Evolutionary conservation across 1,284 basidiomycete genomes (phyloP).

Genomic region (Puccinia coronata): DNA sequence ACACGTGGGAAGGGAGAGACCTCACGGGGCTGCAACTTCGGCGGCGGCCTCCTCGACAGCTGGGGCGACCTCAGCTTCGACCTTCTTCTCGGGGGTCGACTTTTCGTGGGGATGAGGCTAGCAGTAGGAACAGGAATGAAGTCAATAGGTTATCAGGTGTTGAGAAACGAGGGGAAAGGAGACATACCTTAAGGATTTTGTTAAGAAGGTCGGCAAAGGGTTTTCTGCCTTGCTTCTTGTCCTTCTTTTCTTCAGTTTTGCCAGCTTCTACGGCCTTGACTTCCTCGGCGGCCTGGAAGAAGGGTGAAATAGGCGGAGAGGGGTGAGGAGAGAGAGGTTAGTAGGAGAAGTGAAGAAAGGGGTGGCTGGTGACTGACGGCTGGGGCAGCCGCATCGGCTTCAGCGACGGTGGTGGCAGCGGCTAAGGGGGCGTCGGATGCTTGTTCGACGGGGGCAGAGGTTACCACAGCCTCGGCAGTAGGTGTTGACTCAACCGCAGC

Average conservation of each 20-base stretch:
- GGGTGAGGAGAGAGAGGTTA: neutral
- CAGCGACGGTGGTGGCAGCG: too few species aligned
- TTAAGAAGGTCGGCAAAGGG: constrained; percentile 46
- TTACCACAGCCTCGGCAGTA: neutral
- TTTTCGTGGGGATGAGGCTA: constrained; percentile 29
- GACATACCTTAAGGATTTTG: constrained; percentile 43
- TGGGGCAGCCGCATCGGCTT: neutral
- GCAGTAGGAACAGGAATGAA: too few species aligned
- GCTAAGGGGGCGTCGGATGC: too few species aligned
- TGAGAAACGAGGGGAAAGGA: neutral
- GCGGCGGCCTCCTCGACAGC: neutral
- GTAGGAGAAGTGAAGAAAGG: neutral
- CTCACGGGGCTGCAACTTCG: neutral
- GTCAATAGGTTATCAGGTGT: neutral
- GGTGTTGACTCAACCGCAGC: neutral
- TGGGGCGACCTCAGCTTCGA: neutral
- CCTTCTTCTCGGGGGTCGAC: constrained; percentile 27
- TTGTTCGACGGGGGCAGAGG: too few species aligned
- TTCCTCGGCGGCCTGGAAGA: constrained; percentile 13
- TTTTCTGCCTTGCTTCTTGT: constrained; percentile 43
- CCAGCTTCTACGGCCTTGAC: neutral
- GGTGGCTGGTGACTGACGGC: neutral
- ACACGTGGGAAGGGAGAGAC: neutral
- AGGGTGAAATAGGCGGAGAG: too few species aligned
- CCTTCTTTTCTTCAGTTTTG: constrained; percentile 45